phyloP scores from a whole-genome alignment of 805 yeast genomes.

The Wickerhamomyces xylosicus region DNA sequence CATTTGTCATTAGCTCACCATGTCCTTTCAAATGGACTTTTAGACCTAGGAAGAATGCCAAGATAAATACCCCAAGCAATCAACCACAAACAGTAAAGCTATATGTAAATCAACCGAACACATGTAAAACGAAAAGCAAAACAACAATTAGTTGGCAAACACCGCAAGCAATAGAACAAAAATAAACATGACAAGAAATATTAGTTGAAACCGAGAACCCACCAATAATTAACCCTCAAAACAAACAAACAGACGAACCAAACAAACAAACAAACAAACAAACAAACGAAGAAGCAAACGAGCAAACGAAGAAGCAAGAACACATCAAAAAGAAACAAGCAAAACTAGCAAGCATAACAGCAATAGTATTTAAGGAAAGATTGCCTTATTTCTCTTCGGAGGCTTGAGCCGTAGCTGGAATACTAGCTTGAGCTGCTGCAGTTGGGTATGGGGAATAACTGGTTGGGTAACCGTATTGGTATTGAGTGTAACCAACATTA shows the following conservation, averaged over 20 bases:
- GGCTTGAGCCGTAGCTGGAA: slow-evolving; percentile 6
- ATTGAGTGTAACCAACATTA: background rate
- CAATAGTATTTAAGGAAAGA: background rate
- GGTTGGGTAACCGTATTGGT: background rate
- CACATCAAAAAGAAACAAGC: background rate
- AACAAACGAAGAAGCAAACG: background rate
- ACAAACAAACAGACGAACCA: background rate
- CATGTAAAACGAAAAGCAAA: too few relatives aligned
- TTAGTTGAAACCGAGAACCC: background rate
- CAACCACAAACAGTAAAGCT: too few relatives aligned
- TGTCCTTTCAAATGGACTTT: too few relatives aligned
- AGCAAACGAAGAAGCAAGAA: background rate
- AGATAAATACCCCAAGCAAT: too few relatives aligned
- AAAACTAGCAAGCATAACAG: background rate
- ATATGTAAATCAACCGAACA: too few relatives aligned
- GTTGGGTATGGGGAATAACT: background rate
- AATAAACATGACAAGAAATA: too few relatives aligned
- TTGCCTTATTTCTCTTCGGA: slow-evolving; percentile 6
- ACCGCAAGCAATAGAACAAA: background rate
- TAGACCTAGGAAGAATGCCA: too few relatives aligned
- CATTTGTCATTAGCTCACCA: too few relatives aligned
- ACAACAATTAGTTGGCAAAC: background rate
- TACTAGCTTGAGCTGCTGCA: background rate
- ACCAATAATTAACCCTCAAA: background rate
- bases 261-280: background rate